Conservation (phyloP, 148 eudicot genomes). For the Cornus suecica region DNA sequence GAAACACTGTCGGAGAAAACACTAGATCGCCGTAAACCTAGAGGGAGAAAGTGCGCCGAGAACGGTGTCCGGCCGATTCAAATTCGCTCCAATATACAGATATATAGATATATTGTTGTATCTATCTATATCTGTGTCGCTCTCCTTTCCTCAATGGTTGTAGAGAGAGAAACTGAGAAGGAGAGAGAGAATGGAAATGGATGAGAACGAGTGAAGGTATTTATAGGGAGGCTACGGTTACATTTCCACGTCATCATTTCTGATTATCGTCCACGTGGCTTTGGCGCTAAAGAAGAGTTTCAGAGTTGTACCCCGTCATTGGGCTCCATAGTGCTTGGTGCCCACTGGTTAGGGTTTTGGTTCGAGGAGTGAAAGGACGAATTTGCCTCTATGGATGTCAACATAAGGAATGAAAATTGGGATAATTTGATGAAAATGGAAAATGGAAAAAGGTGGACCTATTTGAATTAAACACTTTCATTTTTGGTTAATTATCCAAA, state of each 20-base stretch:
- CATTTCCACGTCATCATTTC: slow-evolving; percentile 48
- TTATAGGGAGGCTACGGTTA: slow-evolving; percentile 68
- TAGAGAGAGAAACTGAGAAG: slow-evolving; percentile 25
- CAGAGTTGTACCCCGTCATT: not conserved
- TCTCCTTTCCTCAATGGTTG: not conserved
- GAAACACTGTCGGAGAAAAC: not conserved
- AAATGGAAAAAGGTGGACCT: no score
- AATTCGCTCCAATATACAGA: not conserved
- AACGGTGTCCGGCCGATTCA: not conserved
- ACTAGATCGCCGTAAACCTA: slow-evolving; percentile 32
- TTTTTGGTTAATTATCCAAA: no score
- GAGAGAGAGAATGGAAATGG: slow-evolving; percentile 24
- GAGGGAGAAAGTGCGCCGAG: slow-evolving; percentile 4
- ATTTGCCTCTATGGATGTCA: not conserved
- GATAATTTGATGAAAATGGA: no score
- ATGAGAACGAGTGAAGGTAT: slow-evolving; percentile 30
- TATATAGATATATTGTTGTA: not conserved
- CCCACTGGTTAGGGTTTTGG: slow-evolving; percentile 1
- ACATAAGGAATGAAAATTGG: no score
- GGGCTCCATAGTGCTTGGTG: not conserved
- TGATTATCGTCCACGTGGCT: slow-evolving; percentile 41
- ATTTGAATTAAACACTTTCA: no score
- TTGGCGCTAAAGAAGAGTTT: slow-evolving; percentile 16
- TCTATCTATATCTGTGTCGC: not conserved
- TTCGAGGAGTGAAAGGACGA: not conserved